Evolutionary conservation across 768 basidiomycete genomes (phyloP), one percentile per base, ranked within the genome.

Genomic region (Hypholoma sublateritium): DNA sequence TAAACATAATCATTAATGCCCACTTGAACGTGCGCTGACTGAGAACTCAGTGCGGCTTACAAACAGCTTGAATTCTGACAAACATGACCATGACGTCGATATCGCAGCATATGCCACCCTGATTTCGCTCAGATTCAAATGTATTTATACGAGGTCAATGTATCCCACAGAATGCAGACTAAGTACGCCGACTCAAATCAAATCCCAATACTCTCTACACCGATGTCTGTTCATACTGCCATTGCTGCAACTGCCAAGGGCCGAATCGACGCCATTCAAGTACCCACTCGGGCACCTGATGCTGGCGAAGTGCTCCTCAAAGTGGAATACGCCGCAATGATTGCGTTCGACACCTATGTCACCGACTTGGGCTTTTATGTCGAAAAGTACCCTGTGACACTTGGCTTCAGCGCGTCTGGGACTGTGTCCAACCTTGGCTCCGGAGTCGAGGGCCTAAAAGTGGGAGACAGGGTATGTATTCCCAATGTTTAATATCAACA

Each of bases 211-310:
- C 11, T 42, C 42, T 34, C 12, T 4, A 35, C n/a, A 47, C 5
- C 25, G n/a, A 74, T 73, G 70, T 46, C 72, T 50, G 77, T 69
- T 1, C 80, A 82, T 59, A 71, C 64, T 9, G 80, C 75, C 9
- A 68, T 81, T 45, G 80, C 76, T 7, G 68, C 72, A 5, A 70
- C 66, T 6, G 60, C 74, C 34, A 63, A 69, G 53, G 73, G 76
- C 5, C 62, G 67, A 4, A 58, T 78, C 35, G 74, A 75, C 21
- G 70, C 64, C 2, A 69, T 77, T 21, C 69, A 73, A 48, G 67
- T 75, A 5, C 57, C 70, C 1, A 79, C 78, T 2, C 59, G 61
- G 16, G 56, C 57, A 8, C 77, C 77, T 4, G 66, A 62, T n/a
- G 57, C 64, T 7, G 73, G 66, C n/a, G 69, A 79, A 51, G 72